phyloP scores from a whole-genome alignment of 495 filamentous ascomycete genomes.

The Lasiosphaeria hispida region DNA sequence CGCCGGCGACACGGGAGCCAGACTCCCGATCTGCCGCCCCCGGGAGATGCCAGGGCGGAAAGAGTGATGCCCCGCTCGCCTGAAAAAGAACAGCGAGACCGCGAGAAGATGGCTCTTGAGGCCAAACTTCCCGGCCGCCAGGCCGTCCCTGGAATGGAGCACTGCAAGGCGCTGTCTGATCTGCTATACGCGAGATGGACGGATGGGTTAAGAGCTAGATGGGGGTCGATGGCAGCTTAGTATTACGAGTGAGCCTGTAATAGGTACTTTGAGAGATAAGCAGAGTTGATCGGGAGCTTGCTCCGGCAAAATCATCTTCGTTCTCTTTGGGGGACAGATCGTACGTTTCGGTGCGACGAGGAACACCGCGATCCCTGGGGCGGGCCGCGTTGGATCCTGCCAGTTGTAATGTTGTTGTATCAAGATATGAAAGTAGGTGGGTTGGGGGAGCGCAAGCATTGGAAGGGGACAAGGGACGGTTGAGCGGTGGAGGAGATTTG shows the following conservation, averaged over 20 bases:
- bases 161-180: conserved; percentile 83
- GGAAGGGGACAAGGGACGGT: not conserved
- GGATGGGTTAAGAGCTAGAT: conserved; percentile 76
- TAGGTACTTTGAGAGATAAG: no score
- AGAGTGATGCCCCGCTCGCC: conserved; percentile 8
- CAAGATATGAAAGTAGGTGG: no score
- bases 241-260: no score
- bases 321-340: no score
- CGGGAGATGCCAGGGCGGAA: conserved; percentile 13
- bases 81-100: conserved; percentile 28
- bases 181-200: conserved; percentile 88
- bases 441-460: no score
- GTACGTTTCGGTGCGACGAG: no score
- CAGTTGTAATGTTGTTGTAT: no score
- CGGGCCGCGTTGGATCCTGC: no score
- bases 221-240: conserved; percentile 43
- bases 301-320: no score
- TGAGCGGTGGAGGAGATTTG: not conserved
- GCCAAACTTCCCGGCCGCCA: conserved; percentile 48
- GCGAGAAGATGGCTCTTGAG: conserved; percentile 48
- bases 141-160: conserved; percentile 76
- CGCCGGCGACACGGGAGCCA: conserved; percentile 64
- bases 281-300: no score
- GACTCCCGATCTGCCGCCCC: conserved; percentile 20
- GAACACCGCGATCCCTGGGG: no score